Evolutionary conservation across 441 rosid species (phyloP).

Genomic region (Capsella rubella): DNA sequence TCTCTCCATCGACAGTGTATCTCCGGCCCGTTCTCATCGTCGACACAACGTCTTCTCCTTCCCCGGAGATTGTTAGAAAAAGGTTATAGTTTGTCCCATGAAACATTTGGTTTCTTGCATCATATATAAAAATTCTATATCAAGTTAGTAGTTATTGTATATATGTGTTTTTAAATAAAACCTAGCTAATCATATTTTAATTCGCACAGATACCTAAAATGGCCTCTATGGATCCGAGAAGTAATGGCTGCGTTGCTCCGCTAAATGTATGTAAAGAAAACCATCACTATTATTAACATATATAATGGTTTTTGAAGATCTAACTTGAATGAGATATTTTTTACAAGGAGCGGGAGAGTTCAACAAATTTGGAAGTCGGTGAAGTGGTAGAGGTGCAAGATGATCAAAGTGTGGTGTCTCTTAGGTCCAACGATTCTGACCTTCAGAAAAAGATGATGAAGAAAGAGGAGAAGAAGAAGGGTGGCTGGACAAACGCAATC

Average conservation of each 20-base stretch:
- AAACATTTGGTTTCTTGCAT: background rate
- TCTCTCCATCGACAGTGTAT: conserved; percentile 31
- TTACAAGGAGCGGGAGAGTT: conserved; percentile 29
- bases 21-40: conserved; percentile 32
- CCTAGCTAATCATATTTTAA: background rate
- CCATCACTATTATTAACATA: background rate
- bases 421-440: conserved; percentile 30
- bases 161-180: background rate
- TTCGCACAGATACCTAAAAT: conserved; percentile 47
- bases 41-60: conserved; percentile 43
- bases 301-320: background rate
- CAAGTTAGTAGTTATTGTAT: background rate
- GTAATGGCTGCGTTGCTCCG: conserved; percentile 43
- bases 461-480: conserved; percentile 18
- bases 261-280: conserved; percentile 38
- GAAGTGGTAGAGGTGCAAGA: conserved; percentile 31
- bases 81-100: conserved; percentile 1
- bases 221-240: conserved; percentile 52
- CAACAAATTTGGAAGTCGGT: conserved; percentile 9
- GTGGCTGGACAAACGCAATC: conserved; percentile 71
- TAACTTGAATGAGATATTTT: background rate
- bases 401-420: conserved; percentile 18
- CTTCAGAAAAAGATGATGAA: conserved; percentile 41
- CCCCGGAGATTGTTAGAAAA: conserved; percentile 42
- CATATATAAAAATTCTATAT: background rate